Evolutionary conservation across 257 asterid species (phyloP).

Genomic region (Solanum chiquidenum): DNA sequence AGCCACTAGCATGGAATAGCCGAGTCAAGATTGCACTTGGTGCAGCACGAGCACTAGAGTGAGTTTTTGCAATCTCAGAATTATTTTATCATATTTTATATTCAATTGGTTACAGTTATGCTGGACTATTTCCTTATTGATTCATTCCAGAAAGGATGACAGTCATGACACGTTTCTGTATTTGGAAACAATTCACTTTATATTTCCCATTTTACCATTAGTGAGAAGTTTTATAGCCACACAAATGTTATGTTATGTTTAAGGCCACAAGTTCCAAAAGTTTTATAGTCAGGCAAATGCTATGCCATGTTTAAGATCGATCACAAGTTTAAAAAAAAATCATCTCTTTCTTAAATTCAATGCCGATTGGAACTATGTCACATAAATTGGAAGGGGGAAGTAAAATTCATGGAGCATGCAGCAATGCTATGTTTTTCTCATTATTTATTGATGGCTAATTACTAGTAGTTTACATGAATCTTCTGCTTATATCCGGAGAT

Average conservation of each 20-base stretch:
- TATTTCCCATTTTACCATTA: background rate
- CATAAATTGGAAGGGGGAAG: background rate
- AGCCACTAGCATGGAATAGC: slow-evolving; percentile 83
- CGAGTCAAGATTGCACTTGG: slow-evolving; percentile 98
- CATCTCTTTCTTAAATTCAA: background rate
- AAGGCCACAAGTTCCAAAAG: background rate
- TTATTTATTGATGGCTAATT: background rate
- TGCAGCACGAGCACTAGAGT: slow-evolving; percentile 94
- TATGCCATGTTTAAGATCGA: background rate
- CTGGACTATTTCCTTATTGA: background rate
- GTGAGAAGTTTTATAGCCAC: background rate
- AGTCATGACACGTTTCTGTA: background rate
- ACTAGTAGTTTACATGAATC: background rate
- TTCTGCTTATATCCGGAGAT: background rate
- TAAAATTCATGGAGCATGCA: background rate
- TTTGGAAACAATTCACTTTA: background rate
- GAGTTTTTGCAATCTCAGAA: slow-evolving; percentile 10
- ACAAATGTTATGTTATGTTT: background rate
- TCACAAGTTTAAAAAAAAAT: background rate
- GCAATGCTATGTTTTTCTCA: background rate
- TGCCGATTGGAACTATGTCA: background rate
- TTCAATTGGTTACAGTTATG: background rate
- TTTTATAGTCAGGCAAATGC: background rate
- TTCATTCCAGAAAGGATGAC: background rate
- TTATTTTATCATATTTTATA: background rate